Conservation (phyloP, 768 basidiomycete genomes). For the Termitomyces titanicus region DNA sequence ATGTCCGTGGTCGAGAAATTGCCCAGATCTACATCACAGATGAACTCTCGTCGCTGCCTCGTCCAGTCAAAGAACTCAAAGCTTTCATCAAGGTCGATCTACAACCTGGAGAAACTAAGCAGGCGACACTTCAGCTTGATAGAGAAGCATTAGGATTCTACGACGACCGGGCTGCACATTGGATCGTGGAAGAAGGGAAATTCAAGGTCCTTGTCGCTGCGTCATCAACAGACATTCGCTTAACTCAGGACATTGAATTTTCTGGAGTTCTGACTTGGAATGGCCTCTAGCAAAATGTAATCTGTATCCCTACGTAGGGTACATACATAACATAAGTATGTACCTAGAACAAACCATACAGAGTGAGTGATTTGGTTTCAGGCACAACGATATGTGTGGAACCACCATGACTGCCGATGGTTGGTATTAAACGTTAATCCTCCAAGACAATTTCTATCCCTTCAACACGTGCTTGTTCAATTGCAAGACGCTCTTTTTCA, state of each 20-base stretch:
- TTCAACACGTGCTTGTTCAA: conserved; percentile 43
- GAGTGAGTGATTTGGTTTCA: neutral
- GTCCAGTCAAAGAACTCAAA: conserved; percentile 43
- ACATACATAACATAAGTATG: neutral
- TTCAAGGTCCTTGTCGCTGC: conserved; percentile 43
- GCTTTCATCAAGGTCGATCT: conserved; percentile 46
- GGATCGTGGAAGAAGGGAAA: conserved; percentile 46
- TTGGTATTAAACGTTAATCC: conserved; percentile 16
- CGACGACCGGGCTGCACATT: conserved; percentile 36
- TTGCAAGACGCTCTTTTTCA: conserved; percentile 42
- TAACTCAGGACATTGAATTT: conserved; percentile 33
- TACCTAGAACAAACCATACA: too few species aligned
- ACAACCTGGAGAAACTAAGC: conserved; percentile 38
- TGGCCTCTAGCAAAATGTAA: conserved; percentile 26
- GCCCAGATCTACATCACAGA: conserved; percentile 47
- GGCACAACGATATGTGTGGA: neutral
- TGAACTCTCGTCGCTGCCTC: conserved; percentile 36
- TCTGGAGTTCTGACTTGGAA: conserved; percentile 35
- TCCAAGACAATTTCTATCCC: conserved; percentile 57
- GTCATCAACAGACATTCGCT: conserved; percentile 39
- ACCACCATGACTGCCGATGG: too few species aligned
- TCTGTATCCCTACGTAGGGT: neutral
- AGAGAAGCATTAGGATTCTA: conserved; percentile 48
- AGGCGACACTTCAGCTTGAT: conserved; percentile 34
- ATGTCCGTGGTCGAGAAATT: conserved; percentile 41